phyloP scores from a whole-genome alignment of 2,329 filamentous ascomycete genomes.

The Ilyonectria sp. region DNA sequence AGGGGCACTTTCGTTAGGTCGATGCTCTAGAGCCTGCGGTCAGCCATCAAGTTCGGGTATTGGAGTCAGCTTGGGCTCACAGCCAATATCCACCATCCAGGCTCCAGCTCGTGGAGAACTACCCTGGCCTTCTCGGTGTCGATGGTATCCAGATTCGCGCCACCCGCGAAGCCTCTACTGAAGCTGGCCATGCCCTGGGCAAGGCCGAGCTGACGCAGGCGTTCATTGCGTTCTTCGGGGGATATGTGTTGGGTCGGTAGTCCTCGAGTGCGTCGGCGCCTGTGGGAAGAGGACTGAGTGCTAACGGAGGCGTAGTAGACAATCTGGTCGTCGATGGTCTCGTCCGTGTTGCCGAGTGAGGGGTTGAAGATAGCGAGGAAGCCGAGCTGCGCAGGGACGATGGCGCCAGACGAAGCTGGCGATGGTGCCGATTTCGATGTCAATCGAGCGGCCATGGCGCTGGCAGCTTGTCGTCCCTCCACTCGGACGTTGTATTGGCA shows the following conservation, averaged over 20 bases:
- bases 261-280: slow-evolving; percentile 59
- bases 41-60: slow-evolving; percentile 4
- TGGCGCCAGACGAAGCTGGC: slow-evolving; percentile 39
- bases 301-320: slow-evolving; percentile 88
- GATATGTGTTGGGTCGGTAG: slow-evolving; percentile 62
- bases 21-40: slow-evolving; percentile 61
- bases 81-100: slow-evolving; percentile 95
- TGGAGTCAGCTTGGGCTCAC: slow-evolving; percentile 64
- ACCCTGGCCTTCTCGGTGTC: slow-evolving; percentile 93
- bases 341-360: slow-evolving; percentile 74
- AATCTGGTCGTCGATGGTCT: slow-evolving; percentile 82
- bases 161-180: slow-evolving; percentile 87
- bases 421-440: slow-evolving; percentile 28
- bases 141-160: slow-evolving; percentile 83
- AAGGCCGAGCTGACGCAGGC: slow-evolving; percentile 91
- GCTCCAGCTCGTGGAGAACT: slow-evolving; percentile 88
- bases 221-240: slow-evolving; percentile 84
- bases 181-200: slow-evolving; percentile 98
- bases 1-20: slow-evolving; percentile 82
- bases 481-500: background rate
- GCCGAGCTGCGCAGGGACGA: slow-evolving; percentile 83
- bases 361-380: slow-evolving; percentile 98
- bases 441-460: slow-evolving; percentile 38
- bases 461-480: background rate
- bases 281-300: slow-evolving; percentile 57